Base-by-base conservation (phyloP, 1,284 basidiomycete genomes). In the Tilletia setariae region DNA sequence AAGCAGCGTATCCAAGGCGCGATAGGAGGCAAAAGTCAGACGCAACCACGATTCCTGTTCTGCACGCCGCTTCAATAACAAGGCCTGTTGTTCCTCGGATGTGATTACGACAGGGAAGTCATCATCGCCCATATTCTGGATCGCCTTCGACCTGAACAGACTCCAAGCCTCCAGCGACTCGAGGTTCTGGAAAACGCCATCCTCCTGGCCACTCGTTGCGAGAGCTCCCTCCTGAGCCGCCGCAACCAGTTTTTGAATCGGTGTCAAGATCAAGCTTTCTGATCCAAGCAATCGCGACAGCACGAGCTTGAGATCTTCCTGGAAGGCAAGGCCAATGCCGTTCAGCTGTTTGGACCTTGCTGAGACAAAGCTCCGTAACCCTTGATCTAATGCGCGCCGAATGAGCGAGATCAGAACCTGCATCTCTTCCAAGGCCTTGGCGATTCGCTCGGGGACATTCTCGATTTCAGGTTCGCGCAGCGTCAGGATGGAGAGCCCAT, bases 11-110 rank as follows among this genome's bases (percentile, higher is more conserved):
- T 61, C 56, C 30, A 61, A 30, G 16, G 56, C 32, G 15, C 28
- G 32, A 19, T 61, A 61, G 8, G 56, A 25, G 28, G 30, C 28
- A 16, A 61, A 30, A 16, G 28, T 19, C 6, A 61, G 56, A 16
- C n/a, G 13, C 16, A 61, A 16, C 56, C 56, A 61, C 15, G 56
- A 61, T 8, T 11, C 19, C 28, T 61, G 56, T 61, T 61, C 56
- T 7, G 19, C 32, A 7, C 56, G 28, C 32, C 56, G 28, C 15
- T 30, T 40, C 11, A 11, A 11, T 40, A 40, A 6, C 35, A 40
- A 40, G 6, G 11, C 4, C 11, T 40, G 4, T 40, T 11, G 35
- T 40, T 40, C 35, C 11, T 4, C 35, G 35, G 35, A 40, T 11
- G 11, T 40, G 4, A 6, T 11, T 11, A 40, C 35, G 35, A 11